Conservation (phyloP, 306 rosid species). For the Rubus parviflorus region DNA sequence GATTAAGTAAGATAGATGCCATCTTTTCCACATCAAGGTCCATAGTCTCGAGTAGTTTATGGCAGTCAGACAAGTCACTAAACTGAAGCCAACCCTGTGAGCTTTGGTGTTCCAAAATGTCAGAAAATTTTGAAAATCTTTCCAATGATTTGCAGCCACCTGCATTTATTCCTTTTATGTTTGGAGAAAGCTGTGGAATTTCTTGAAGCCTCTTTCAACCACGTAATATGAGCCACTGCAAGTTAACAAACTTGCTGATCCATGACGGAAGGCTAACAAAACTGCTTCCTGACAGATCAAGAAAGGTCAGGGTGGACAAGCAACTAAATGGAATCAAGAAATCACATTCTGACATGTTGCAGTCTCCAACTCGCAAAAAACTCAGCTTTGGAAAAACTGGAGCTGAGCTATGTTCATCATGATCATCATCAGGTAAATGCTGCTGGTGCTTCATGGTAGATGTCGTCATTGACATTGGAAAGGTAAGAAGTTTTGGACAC, state of each 20-base stretch:
- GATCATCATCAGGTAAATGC: neutral
- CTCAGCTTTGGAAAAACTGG: constrained; percentile 2
- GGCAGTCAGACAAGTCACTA: neutral
- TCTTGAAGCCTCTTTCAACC: constrained; percentile 1
- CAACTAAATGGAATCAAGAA: neutral
- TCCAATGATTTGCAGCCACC: constrained; percentile 1
- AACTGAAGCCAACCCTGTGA: neutral
- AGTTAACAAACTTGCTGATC: neutral
- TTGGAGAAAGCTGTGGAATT: constrained; percentile 3
- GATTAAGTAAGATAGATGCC: neutral
- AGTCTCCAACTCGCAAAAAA: neutral
- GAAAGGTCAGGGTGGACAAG: constrained; percentile 2
- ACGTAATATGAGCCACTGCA: neutral
- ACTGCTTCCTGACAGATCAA: constrained; percentile 4
- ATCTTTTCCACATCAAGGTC: constrained; percentile 7
- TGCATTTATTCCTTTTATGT: neutral
- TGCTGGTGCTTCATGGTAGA: constrained; percentile 3
- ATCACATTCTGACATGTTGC: neutral
- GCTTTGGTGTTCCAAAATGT: neutral
- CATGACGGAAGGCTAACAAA: constrained; percentile 7
- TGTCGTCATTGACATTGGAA: neutral
- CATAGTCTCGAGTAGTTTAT: constrained; percentile 4
- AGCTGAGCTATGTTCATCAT: neutral
- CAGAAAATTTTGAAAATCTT: neutral
- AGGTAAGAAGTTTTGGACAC: constrained; percentile 4